Conservation (phyloP, 345 rosid species). For the Aethionema arabicum region DNA sequence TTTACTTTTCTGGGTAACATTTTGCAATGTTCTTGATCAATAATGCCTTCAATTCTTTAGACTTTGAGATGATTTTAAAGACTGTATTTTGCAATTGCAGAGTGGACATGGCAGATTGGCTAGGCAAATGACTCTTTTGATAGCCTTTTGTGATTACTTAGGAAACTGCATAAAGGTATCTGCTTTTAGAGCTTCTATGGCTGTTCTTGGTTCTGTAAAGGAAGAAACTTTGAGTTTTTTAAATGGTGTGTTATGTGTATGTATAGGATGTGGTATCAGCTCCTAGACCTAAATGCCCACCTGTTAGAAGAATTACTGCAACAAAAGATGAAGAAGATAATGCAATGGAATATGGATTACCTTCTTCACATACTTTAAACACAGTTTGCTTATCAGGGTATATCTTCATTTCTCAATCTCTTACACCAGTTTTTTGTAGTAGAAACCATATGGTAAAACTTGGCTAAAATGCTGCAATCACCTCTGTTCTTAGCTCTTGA, state of each 20-base stretch:
- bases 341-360: constrained; percentile 96
- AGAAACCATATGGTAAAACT: neutral
- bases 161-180: constrained; percentile 86
- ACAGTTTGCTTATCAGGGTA: constrained; percentile 96
- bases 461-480: neutral
- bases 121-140: constrained; percentile 93
- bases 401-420: neutral
- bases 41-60: constrained; percentile 16
- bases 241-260: constrained; percentile 14
- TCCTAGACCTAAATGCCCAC: constrained; percentile 93
- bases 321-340: constrained; percentile 96
- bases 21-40: neutral
- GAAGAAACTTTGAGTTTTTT: neutral
- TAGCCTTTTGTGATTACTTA: constrained; percentile 91
- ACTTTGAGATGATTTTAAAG: neutral
- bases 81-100: constrained; percentile 39
- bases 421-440: neutral
- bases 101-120: constrained; percentile 98
- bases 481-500: too few relatives aligned
- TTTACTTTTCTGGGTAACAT: constrained; percentile 88
- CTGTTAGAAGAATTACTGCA: constrained; percentile 76
- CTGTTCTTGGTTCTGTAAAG: constrained; percentile 5
- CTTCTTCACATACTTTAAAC: constrained; percentile 96
- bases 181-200: neutral
- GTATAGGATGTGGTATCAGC: constrained; percentile 94